phyloP scores from a whole-genome alignment of 73 alveolate genomes.

The Uronychia binucleata region DNA sequence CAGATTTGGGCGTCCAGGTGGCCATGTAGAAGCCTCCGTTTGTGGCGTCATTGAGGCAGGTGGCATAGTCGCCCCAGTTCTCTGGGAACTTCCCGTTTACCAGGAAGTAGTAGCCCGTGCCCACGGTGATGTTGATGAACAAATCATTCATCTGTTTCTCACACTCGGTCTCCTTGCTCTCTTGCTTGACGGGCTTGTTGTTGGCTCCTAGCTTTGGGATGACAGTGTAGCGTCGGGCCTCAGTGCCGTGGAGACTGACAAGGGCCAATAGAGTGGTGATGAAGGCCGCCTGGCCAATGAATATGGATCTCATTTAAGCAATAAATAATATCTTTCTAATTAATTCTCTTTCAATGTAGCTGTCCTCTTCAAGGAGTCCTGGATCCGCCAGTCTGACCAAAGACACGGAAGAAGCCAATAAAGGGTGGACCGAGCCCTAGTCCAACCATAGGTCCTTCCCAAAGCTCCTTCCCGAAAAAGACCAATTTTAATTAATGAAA shows the following conservation, averaged over 20 bases:
- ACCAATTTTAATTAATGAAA: too few species aligned
- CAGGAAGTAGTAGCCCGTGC: conserved; percentile 49
- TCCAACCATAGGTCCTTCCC: too few species aligned
- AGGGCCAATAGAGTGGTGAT: background rate
- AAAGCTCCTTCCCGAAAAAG: too few species aligned
- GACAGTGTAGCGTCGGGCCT: background rate
- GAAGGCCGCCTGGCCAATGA: background rate
- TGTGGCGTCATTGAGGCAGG: conserved; percentile 60
- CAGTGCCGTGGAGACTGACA: background rate
- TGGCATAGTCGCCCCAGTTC: conserved; percentile 69
- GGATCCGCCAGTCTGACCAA: too few species aligned
- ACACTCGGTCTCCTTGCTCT: background rate
- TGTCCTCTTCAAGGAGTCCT: too few species aligned
- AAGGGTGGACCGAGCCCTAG: too few species aligned
- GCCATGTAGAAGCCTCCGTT: conserved; percentile 26
- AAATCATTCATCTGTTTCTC: conserved; percentile 13
- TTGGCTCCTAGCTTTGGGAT: background rate
- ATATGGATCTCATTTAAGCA: background rate
- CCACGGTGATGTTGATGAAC: conserved; percentile 21
- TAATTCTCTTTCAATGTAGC: too few species aligned
- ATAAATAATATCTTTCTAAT: too few species aligned
- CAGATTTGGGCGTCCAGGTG: background rate
- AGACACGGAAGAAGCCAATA: too few species aligned
- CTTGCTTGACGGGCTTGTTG: background rate
- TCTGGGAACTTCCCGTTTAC: conserved; percentile 61